Conservation (phyloP, 768 basidiomycete species). For the Chlorophyllum brunneum region DNA sequence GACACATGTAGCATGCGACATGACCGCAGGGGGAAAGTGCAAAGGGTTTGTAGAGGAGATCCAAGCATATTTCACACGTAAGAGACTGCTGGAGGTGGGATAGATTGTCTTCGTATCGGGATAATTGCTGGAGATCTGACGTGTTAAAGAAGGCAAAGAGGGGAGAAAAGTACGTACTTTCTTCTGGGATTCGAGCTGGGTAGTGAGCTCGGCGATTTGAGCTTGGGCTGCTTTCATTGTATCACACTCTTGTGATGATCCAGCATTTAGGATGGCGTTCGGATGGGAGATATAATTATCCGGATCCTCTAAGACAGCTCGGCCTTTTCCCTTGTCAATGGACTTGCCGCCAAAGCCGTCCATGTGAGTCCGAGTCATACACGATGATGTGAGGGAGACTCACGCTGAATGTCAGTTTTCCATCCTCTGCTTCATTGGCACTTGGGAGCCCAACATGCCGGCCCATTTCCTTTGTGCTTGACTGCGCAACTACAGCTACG, state of each 20-base stretch:
- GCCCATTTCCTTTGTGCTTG: background rate
- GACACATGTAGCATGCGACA: conserved; percentile 65
- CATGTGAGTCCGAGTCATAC: background rate
- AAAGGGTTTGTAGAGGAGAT: conserved; percentile 68
- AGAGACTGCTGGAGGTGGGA: conserved; percentile 55
- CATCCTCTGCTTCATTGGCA: conserved; percentile 9
- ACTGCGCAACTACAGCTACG: background rate
- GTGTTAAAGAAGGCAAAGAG: background rate
- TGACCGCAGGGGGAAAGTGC: conserved; percentile 77
- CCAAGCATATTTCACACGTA: conserved; percentile 78
- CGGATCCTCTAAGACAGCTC: conserved; percentile 25
- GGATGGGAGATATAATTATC: conserved; percentile 8
- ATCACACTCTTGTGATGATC: conserved; percentile 14
- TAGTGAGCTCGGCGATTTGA: conserved; percentile 10
- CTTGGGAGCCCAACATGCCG: background rate
- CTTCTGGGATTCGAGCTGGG: conserved; percentile 8
- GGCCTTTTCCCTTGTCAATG: conserved; percentile 39
- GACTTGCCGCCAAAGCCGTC: conserved; percentile 16
- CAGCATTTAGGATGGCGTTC: conserved; percentile 3
- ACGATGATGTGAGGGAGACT: conserved; percentile 10
- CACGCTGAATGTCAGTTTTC: conserved; percentile 17
- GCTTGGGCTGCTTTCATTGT: conserved; percentile 13
- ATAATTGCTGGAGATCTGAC: conserved; percentile 35
- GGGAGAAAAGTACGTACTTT: conserved; percentile 5
- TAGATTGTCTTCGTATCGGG: conserved; percentile 51